Base-by-base conservation (phyloP, 805 yeast species). In the Lipomyces sp. region DNA sequence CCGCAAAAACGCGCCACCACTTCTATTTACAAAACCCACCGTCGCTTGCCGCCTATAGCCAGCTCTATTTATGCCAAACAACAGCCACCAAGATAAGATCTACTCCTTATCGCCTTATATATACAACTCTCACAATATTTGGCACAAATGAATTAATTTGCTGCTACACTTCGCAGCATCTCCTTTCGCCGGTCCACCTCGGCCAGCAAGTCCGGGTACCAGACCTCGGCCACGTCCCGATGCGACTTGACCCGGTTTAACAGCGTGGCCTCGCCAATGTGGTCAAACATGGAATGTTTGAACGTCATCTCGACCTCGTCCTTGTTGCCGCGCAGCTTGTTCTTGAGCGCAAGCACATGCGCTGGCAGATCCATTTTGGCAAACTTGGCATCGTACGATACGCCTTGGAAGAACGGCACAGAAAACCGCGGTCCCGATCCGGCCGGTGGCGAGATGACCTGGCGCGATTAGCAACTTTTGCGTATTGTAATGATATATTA, bases 391-490 rank as follows among this genome's bases (percentile, higher is more conserved):
- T 64, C 70, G 53, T 66, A 66, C 4, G 67, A 69, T n/a, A 78
- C 79, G 1, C 78, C 75, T 59, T 80, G 84, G 73, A 84, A 84
- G 69, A 81, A 83, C 5, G 86, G 86, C 42, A 84, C 77, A 13
- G 85, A 82, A 57, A 71, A 78, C 34, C 77, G 73, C 8, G 77
- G 73, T 8, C 64, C 73, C 57, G 61, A 45, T 15, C 70, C 70
- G 34, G 78, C 75, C 56, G 76, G 67, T 1, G 86, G 87, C 29
- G 81, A 79, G 60, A 79, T 70, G 35, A 65, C 68, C 63, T 7
- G 32, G 33, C 10, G 3, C 10, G 54, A 10, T 7, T 51, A 11
- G 33, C 13, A 42, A 42, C 3, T 34, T n/a, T 63, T 11, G 75
- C 76, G 2, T 76, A 71, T 57, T 80, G 83, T 72, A 82, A 82